These are phyloP conservation scores for Neurospora tetraspora DNA, from an alignment of 495 filamentous ascomycete species.

Conservation along the genomic window DNA sequence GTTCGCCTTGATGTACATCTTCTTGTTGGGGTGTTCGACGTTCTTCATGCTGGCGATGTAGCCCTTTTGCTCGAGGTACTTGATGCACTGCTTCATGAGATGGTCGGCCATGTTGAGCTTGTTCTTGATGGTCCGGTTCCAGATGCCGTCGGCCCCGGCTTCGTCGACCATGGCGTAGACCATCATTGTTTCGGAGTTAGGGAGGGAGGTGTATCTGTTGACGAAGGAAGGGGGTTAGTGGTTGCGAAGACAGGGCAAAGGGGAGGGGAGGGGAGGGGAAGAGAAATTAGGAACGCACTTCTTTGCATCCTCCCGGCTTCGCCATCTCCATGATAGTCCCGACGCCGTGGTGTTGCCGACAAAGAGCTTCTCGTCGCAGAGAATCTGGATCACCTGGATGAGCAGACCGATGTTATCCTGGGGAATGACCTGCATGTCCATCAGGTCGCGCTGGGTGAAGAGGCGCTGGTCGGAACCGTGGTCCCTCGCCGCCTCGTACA, in stretches of 20 bases:
- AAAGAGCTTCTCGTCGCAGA: constrained; percentile 59
- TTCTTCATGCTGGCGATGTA: constrained; percentile 50
- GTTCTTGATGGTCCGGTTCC: constrained; percentile 69
- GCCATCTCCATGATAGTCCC: constrained; percentile 54
- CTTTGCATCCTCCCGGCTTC: constrained; percentile 57
- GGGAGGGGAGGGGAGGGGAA: not conserved
- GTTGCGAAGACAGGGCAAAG: too few species aligned
- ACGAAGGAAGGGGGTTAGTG: not conserved
- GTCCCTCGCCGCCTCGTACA: constrained; percentile 23
- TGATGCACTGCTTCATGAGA: constrained; percentile 63
- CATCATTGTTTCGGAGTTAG: constrained; percentile 56
- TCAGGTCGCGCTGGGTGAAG: constrained; percentile 58
- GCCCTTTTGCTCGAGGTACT: constrained; percentile 57
- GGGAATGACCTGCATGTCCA: constrained; percentile 51
- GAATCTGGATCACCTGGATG: constrained; percentile 47
- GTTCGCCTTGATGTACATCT: constrained; percentile 74
- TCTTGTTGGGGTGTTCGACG: constrained; percentile 55
- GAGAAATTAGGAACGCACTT: constrained; percentile 40
- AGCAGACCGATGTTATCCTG: constrained; percentile 47
- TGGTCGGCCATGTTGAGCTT: constrained; percentile 70
- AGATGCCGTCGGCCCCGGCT: constrained; percentile 70
- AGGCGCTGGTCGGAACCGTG: constrained; percentile 38
- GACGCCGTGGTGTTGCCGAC: constrained; percentile 46
- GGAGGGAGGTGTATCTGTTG: constrained; percentile 53
- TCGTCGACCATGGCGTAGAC: constrained; percentile 82